Percentiles rank a stretch among this genome's conserved stretches.
Evolutionary conservation across 345 rosid genomes (phyloP).

Genomic region (Hibiscus tridactylites): DNA sequence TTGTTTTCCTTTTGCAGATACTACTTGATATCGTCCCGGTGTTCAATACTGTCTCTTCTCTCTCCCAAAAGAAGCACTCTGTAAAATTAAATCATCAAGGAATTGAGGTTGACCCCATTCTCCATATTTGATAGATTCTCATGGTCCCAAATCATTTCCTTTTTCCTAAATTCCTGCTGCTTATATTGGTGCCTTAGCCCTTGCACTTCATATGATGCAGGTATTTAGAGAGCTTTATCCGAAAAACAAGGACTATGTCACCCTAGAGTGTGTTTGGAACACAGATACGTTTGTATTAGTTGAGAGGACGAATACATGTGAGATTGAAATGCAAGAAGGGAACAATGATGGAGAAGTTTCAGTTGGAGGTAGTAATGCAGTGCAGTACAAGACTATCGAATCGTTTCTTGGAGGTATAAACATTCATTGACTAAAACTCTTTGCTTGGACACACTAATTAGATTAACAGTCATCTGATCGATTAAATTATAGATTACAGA

Average conservation of each 20-base stretch:
- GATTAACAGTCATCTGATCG: not conserved
- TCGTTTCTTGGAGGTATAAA: conserved; percentile 58
- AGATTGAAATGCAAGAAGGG: conserved; percentile 21
- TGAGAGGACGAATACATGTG: conserved; percentile 36
- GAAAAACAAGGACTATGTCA: conserved; percentile 32
- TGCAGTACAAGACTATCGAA: conserved; percentile 39
- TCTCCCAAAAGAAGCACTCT: conserved; percentile 68
- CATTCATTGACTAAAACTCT: not conserved
- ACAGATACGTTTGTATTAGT: conserved; percentile 53
- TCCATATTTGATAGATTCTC: not conserved
- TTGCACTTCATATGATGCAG: conserved; percentile 24
- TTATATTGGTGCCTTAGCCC: not conserved
- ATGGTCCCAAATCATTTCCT: not conserved
- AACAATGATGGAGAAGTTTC: conserved; percentile 23
- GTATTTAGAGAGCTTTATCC: conserved; percentile 77
- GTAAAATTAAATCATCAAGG: conserved; percentile 57
- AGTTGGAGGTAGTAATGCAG: conserved; percentile 11
- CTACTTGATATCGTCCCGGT: conserved; percentile 59
- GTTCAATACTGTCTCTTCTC: conserved; percentile 59
- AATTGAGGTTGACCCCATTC: conserved; percentile 51
- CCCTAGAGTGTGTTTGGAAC: conserved; percentile 56
- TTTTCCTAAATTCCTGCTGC: not conserved
- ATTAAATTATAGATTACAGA: not conserved
- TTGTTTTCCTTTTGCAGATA: conserved; percentile 37
- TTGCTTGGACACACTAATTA: not conserved